A percentile compares a stretch with the other conserved stretches of the same genome.
Conservation (phyloP, 2,329 filamentous ascomycete species). For the Mycosphaerella arachidis region DNA sequence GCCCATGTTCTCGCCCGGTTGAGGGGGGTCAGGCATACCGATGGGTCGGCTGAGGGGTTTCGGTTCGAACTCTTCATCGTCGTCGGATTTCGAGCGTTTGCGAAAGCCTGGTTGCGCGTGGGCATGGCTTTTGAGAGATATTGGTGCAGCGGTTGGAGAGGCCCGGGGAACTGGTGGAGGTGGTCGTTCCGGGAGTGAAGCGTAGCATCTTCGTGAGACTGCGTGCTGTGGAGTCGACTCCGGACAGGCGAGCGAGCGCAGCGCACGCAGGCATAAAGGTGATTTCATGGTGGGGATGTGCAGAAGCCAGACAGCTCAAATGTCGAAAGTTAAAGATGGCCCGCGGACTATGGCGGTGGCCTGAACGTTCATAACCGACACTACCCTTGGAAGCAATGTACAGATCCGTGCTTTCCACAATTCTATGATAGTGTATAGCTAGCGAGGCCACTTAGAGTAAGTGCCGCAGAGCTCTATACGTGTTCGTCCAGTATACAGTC, state of each 20-base stretch:
- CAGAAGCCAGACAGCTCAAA: not conserved
- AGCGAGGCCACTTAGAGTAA: too few species aligned
- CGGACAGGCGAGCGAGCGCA: constrained; percentile 25
- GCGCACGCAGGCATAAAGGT: constrained; percentile 23
- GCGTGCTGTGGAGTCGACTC: constrained; percentile 7
- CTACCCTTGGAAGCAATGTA: not conserved
- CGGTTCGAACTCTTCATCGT: constrained; percentile 45
- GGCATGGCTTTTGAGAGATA: constrained; percentile 12
- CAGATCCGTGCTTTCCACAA: too few species aligned
- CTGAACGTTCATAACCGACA: not conserved
- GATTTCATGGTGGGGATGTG: constrained; percentile 27
- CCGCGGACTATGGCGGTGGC: too few species aligned
- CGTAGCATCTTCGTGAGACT: constrained; percentile 21
- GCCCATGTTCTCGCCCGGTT: constrained; percentile 75
- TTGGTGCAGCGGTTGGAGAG: constrained; percentile 10
- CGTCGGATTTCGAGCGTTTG: constrained; percentile 23
- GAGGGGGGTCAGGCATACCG: constrained; percentile 70
- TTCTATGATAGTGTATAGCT: too few species aligned
- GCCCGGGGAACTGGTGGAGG: constrained; percentile 17
- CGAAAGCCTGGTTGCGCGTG: constrained; percentile 20
- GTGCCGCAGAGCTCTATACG: too few species aligned
- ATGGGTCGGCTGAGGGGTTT: constrained; percentile 66
- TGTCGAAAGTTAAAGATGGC: too few species aligned
- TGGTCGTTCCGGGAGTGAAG: constrained; percentile 16
- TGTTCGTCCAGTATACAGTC: too few species aligned